Percentiles rank a stretch among this genome's conserved stretches.
These are phyloP conservation scores for Prunus armeniaca DNA, from an alignment of 306 rosid genomes.

Conservation along the genomic window DNA sequence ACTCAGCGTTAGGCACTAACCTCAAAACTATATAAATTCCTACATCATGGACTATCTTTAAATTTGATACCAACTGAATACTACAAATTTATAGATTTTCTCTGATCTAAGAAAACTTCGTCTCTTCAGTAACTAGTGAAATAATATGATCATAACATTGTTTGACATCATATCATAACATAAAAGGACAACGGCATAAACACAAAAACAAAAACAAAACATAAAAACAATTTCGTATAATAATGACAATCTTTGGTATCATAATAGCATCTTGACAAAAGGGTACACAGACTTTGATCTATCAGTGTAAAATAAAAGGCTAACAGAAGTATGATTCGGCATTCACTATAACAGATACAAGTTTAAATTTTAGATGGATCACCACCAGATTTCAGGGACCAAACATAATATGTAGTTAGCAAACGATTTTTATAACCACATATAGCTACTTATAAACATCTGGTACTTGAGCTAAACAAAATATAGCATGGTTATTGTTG, in stretches of 20 bases:
- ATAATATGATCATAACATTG: background rate
- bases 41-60: background rate
- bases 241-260: background rate
- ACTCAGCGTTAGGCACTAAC: background rate
- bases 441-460: background rate
- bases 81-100: background rate
- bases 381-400: background rate
- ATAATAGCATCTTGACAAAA: background rate
- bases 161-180: background rate
- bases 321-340: background rate
- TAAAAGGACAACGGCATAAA: background rate
- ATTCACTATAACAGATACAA: background rate
- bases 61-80: too few relatives aligned
- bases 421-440: background rate
- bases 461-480: background rate
- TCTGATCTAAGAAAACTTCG: background rate
- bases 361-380: background rate
- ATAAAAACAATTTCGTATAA: background rate
- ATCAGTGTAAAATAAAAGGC: background rate
- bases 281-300: background rate
- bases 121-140: background rate
- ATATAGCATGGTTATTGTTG: background rate
- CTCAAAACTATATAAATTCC: background rate
- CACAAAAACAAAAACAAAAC: background rate
- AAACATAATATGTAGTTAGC: background rate